Evolutionary conservation across 2,329 filamentous ascomycete genomes (phyloP).

Genomic region (Botrytis squamosa): DNA sequence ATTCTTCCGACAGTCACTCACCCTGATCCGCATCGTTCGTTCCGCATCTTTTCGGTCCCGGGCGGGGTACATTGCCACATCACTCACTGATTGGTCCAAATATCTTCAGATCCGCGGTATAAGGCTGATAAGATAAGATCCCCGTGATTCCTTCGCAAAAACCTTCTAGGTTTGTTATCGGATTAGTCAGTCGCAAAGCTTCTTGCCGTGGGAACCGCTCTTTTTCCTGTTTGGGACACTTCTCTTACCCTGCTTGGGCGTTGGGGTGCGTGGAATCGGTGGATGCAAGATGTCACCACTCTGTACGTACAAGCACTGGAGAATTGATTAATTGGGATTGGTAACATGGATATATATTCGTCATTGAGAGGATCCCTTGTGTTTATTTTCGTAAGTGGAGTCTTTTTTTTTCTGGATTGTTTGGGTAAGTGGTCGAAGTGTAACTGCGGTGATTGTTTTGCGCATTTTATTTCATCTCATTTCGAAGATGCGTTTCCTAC

Average conservation of each 20-base stretch:
- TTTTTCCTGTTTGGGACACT: not conserved
- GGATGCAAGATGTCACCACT: not conserved
- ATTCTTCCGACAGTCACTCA: not conserved
- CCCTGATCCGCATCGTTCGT: not conserved
- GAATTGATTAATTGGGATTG: not conserved
- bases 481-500: not conserved
- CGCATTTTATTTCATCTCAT: not conserved
- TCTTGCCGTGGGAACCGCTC: not conserved
- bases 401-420: not conserved
- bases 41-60: not conserved
- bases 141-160: not conserved
- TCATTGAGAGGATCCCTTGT: not conserved
- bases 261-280: not conserved
- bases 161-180: not conserved
- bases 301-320: too few relatives aligned
- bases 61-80: not conserved
- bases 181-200: not conserved
- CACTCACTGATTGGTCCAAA: not conserved
- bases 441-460: not conserved
- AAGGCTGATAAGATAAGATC: not conserved
- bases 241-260: not conserved
- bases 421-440: not conserved
- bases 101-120: not conserved
- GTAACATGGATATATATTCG: not conserved
- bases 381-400: conserved; percentile 6